Evolutionary conservation across 768 basidiomycete species (phyloP), one percentile per base, ranked within the genome.

Genomic region (Podaxis sp.): DNA sequence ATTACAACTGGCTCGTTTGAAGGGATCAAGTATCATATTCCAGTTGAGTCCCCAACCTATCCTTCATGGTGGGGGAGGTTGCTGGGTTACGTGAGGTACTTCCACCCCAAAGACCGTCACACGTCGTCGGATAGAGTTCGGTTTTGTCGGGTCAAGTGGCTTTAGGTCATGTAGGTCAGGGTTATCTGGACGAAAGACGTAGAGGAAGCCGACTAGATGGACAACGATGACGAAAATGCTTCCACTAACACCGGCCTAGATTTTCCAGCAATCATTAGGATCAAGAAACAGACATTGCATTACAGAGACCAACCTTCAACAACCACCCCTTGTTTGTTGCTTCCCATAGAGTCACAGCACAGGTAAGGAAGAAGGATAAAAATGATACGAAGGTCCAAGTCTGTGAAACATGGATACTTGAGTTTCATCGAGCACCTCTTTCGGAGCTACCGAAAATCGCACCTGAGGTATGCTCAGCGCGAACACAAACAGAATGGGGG

Each of bases 361-460:
- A 50, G n/a, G 47, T 18, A 11, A 50, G 13, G 42, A 62, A 62
- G 51, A 62, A 62, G 14, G 62, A 35, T 27, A 25, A 18, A 40
- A 62, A 62, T 14, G 56, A 42, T 6, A 58, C 42, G 32, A 57
- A 32, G 28, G 62, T 57, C 62, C 62, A 62, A 9, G 62, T 59
- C 62, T 62, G n/a, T 16, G 36, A 55, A 47, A 46, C 13, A 25
- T 28, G 5, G n/a, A 38, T 5, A 10, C 13, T 9, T 9, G 23
- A 13, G 13, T 27, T 48, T 18, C 11, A 14, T 27, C n/a, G 21
- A 3, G 1, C 21, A 25, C 21, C 5, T 11, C 11, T 6, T 5
- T 11, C 27, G 27, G 23, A 25, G 18, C n/a, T 18, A 18, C n/a
- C 25, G n/a, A 21, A 32, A 9, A 44, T 44, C 32, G 21, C 16